Percentiles rank a stretch among this genome's conserved stretches.
These are phyloP conservation scores for Quercus gilva DNA, from an alignment of 306 rosid species.

Conservation along the genomic window DNA sequence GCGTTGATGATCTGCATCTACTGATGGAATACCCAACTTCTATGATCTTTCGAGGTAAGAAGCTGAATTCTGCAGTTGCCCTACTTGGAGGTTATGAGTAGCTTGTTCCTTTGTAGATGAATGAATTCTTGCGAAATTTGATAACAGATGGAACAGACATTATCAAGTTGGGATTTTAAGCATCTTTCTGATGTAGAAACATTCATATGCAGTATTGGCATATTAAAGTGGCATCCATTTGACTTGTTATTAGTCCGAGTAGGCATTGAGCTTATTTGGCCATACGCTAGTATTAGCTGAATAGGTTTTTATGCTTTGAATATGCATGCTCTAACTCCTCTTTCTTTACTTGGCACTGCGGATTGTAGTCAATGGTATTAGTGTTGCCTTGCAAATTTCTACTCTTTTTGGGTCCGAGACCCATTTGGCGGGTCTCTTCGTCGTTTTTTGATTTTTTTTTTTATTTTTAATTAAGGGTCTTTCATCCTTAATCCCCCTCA, in stretches of 20 bases:
- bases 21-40: not conserved
- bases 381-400: not conserved
- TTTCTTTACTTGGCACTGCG: not conserved
- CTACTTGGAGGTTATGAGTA: not conserved
- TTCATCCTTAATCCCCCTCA: too few relatives aligned
- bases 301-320: not conserved
- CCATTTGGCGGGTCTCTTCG: not conserved
- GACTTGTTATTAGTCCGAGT: not conserved
- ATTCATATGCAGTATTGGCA: not conserved
- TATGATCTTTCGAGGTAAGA: constrained; percentile 8
- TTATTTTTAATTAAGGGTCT: not conserved
- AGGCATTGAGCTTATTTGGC: not conserved
- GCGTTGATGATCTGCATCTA: constrained; percentile 5
- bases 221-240: not conserved
- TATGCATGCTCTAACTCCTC: not conserved
- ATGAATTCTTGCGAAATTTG: not conserved
- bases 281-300: not conserved
- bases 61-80: not conserved
- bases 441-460: too few relatives aligned
- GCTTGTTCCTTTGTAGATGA: not conserved
- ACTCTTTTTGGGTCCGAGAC: not conserved
- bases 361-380: not conserved
- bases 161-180: not conserved
- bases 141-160: too few relatives aligned
- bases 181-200: not conserved